Evolutionary conservation across 768 basidiomycete genomes (phyloP).

Genomic region (Suillus bovinus): DNA sequence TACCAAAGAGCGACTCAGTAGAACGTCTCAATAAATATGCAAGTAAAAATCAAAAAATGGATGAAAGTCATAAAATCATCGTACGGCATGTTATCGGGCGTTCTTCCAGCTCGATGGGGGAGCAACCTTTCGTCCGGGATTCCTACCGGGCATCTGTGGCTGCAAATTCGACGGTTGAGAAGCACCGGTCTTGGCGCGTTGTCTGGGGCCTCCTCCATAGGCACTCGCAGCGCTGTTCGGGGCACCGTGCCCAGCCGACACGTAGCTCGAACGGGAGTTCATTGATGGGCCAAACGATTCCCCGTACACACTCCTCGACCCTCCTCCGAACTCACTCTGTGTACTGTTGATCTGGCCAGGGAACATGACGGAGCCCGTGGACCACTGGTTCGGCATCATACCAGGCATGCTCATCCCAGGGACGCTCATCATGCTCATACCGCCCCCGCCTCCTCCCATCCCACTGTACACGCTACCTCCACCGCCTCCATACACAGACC

Average conservation of each 20-base stretch:
- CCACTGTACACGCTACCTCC: constrained; percentile 52
- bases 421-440: constrained; percentile 45
- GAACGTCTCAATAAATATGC: constrained; percentile 2
- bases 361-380: constrained; percentile 49
- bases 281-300: constrained; percentile 52
- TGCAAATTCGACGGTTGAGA: constrained; percentile 22
- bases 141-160: constrained; percentile 17
- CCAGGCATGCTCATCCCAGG: constrained; percentile 37
- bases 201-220: constrained; percentile 26
- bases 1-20: constrained; percentile 1
- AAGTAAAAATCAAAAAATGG: neutral
- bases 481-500: constrained; percentile 36
- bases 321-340: constrained; percentile 66
- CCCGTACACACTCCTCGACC: constrained; percentile 70
- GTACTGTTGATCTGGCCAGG: constrained; percentile 49
- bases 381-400: constrained; percentile 41
- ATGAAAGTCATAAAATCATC: neutral
- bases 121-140: constrained; percentile 34
- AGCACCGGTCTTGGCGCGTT: constrained; percentile 35
- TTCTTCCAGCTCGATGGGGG: constrained; percentile 69
- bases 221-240: constrained; percentile 20
- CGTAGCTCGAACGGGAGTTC: constrained; percentile 17
- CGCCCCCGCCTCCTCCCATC: constrained; percentile 31
- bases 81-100: constrained; percentile 16
- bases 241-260: constrained; percentile 6